Percentiles rank a stretch among this genome's conserved stretches.
phyloP scores from a whole-genome alignment of 2,329 filamentous ascomycete species.

The Trichophyton simii region DNA sequence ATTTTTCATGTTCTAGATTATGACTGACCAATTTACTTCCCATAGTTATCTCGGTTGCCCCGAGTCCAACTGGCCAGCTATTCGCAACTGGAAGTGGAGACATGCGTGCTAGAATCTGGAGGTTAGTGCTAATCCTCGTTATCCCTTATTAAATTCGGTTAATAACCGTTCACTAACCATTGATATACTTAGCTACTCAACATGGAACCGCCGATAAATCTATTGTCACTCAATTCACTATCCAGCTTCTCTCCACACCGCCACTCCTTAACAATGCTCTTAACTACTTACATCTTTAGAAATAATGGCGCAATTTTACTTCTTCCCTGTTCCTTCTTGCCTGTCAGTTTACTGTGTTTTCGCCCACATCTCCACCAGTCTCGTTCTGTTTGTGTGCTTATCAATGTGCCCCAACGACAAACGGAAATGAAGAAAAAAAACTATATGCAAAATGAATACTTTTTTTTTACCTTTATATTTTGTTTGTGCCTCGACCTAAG shows the following conservation, averaged over 20 bases:
- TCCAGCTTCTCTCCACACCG: not conserved
- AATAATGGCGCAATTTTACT: not conserved
- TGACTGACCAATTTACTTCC: not conserved
- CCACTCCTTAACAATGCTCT: not conserved
- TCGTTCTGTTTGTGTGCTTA: not conserved
- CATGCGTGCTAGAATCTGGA: constrained; percentile 96
- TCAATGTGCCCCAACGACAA: not conserved
- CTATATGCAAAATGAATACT: not conserved
- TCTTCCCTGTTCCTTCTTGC: not conserved
- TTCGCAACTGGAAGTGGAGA: constrained; percentile 97
- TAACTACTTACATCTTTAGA: not conserved
- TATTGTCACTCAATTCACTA: not conserved
- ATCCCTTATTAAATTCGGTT: not conserved
- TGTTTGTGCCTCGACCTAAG: not conserved
- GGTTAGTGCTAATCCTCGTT: constrained; percentile 35
- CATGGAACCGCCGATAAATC: constrained; percentile 1
- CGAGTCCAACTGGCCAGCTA: constrained; percentile 72
- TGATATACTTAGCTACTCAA: not conserved
- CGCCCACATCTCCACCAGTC: not conserved
- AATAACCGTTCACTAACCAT: not conserved
- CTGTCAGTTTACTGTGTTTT: not conserved
- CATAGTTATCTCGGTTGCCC: constrained; percentile 84
- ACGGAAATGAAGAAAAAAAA: not conserved
- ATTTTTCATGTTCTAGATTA: not conserved
- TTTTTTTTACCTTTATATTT: not conserved